A percentile compares a stretch with the other conserved stretches of the same genome.
These are phyloP conservation scores for Kondoa malvinella DNA, from an alignment of 768 basidiomycete species.

Conservation along the genomic window DNA sequence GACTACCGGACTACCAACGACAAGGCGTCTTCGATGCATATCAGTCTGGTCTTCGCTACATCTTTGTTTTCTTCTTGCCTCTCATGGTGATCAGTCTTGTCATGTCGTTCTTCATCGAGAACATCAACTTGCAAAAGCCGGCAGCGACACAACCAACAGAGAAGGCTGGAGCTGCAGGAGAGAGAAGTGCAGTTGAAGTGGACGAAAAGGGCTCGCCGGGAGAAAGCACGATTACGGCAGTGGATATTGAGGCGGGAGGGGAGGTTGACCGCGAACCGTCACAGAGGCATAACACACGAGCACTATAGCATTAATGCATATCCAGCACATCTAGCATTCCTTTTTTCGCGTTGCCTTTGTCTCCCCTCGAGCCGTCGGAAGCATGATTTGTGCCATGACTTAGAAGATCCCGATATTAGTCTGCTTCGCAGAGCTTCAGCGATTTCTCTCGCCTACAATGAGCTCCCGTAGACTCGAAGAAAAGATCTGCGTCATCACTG, in stretches of 20 bases:
- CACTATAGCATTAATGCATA: neutral
- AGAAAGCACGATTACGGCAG: neutral
- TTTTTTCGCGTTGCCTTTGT: neutral
- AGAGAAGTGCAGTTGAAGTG: neutral
- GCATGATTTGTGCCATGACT: no score
- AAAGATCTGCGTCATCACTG: neutral
- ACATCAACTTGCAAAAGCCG: neutral
- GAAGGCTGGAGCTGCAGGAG: neutral
- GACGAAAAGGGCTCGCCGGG: neutral
- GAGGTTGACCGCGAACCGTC: neutral
- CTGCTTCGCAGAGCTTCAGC: no score
- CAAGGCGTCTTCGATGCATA: conserved; percentile 22
- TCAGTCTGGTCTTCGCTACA: conserved; percentile 22
- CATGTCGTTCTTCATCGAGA: neutral
- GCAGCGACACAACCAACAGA: neutral
- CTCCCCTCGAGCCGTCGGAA: neutral
- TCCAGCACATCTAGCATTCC: no score
- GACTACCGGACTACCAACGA: neutral
- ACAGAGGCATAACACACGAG: neutral
- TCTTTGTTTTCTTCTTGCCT: conserved; percentile 26
- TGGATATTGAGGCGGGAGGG: neutral
- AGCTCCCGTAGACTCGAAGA: neutral
- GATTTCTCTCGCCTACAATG: neutral
- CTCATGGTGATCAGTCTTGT: conserved; percentile 23
- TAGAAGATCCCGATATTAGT: no score